Base-by-base conservation (phyloP, 345 rosid genomes). In the Arabidopsis thaliana region DNA sequence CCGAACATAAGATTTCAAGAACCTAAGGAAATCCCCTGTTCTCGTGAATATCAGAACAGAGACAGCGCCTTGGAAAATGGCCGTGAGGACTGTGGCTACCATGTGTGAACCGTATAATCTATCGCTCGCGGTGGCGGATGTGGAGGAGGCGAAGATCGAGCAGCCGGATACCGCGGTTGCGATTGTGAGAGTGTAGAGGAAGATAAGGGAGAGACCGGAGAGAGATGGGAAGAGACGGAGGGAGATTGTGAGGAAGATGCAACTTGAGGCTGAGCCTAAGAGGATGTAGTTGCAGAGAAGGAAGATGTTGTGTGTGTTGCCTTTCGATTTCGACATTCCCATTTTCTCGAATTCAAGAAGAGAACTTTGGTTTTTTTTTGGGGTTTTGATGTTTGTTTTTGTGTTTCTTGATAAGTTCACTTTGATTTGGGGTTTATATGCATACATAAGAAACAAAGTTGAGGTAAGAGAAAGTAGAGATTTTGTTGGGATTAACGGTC, bases 61-160 rank as follows among this genome's bases (percentile, higher is more conserved):
- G 1, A 91, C 87, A 0, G 98, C 87, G 0, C 98, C 98, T 67
- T 94, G 97, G 65, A 94, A 88, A 11, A 94, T 94, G 3, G 97
- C 97, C 0, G 97, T 80, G 46, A 89, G 83, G 52, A 91, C 96
- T 0, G 98, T 85, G 14, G 87, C 80, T 44, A 91, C 98, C 98
- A 94, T 86, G 84, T 91, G 94, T 3, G 90, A 85, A 1, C 89
- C 89, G 45, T 91, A 93, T 82, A 96, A 81, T 51, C 41, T 65
- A 22, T 82, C 71, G 32, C 79, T 74, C 0, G 87, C 65, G 68
- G 63, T 59, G 12, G 84, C 75, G 3, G 76, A 3, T 0, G 93
- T 67, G 55, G 79, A 78, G 32, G 87, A 87, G 0, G 93, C 92
- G 1, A 85, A 77, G 9, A 62, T 51, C 0, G 69, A 69, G 67